phyloP scores from a whole-genome alignment of 1,284 basidiomycete species.

The Cryptococcus sp. region DNA sequence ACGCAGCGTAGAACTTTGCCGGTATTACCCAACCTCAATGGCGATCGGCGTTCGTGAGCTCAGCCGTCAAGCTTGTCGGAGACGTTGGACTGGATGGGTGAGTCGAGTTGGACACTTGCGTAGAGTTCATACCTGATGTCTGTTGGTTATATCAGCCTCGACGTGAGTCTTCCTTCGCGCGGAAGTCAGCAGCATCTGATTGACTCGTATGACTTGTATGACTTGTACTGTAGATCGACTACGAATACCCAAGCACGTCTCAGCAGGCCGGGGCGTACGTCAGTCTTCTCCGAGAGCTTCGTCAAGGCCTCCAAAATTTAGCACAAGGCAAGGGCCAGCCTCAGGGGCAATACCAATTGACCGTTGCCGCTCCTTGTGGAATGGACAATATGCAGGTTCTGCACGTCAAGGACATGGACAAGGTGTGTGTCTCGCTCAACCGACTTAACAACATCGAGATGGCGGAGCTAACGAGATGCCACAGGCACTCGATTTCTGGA shows the following conservation, averaged over 20 bases:
- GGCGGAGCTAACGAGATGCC: neutral
- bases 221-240: conserved; percentile 47
- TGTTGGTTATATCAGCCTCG: conserved; percentile 51
- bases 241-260: conserved; percentile 58
- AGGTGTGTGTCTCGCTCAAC: conserved; percentile 14
- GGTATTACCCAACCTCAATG: conserved; percentile 60
- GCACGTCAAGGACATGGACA: conserved; percentile 70
- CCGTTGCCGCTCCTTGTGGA: conserved; percentile 81
- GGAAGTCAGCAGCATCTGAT: conserved; percentile 53
- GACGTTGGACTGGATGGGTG: conserved; percentile 88
- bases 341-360: conserved; percentile 53
- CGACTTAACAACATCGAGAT: neutral
- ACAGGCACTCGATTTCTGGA: conserved; percentile 73
- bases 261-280: conserved; percentile 56
- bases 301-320: conserved; percentile 53
- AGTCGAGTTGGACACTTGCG: conserved; percentile 30
- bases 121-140: neutral
- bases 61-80: conserved; percentile 71
- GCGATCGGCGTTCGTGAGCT: conserved; percentile 69
- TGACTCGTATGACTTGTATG: conserved; percentile 54
- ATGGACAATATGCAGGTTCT: conserved; percentile 66
- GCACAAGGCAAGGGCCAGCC: conserved; percentile 39
- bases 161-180: conserved; percentile 64
- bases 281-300: conserved; percentile 53
- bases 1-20: conserved; percentile 44